These are phyloP conservation scores for Volvariella surrecta DNA, from an alignment of 1,284 basidiomycete species.

Conservation along the genomic window DNA sequence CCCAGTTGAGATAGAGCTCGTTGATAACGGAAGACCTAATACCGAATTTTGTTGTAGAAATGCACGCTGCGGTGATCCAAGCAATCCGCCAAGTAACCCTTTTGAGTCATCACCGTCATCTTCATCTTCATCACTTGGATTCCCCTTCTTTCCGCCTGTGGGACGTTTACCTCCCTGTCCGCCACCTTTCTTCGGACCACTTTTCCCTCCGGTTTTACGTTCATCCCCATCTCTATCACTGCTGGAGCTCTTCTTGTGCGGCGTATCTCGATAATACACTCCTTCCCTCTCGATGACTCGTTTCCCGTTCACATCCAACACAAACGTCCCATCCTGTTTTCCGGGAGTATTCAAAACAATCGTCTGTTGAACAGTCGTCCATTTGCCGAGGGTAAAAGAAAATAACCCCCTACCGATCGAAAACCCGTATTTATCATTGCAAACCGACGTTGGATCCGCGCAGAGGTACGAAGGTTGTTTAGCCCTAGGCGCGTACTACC, in stretches of 20 bases:
- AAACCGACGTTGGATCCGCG: constrained; percentile 45
- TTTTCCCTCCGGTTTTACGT: constrained; percentile 10
- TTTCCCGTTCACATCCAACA: constrained; percentile 44
- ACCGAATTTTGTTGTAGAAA: no score
- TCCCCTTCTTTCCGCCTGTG: background rate
- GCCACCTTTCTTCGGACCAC: constrained; percentile 5
- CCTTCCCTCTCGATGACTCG: constrained; percentile 44
- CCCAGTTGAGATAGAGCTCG: no score
- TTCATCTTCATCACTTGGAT: constrained; percentile 1
- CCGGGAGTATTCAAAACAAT: constrained; percentile 67
- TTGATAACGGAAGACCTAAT: no score
- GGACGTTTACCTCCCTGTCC: background rate
- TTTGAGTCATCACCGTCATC: constrained; percentile 1
- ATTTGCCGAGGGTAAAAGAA: constrained; percentile 49
- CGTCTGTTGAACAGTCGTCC: constrained; percentile 60
- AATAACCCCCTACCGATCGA: constrained; percentile 73
- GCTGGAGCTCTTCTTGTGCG: background rate
- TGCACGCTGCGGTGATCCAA: no score
- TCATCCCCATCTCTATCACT: constrained; percentile 10
- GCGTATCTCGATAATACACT: constrained; percentile 46
- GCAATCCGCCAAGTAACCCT: no score
- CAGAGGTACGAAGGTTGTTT: constrained; percentile 53
- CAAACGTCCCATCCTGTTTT: constrained; percentile 40
- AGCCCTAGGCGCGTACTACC: constrained; percentile 56
- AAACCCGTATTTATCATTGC: constrained; percentile 57